Evolutionary conservation across 768 basidiomycete species (phyloP).

Genomic region (Leccinum disarticulatum): DNA sequence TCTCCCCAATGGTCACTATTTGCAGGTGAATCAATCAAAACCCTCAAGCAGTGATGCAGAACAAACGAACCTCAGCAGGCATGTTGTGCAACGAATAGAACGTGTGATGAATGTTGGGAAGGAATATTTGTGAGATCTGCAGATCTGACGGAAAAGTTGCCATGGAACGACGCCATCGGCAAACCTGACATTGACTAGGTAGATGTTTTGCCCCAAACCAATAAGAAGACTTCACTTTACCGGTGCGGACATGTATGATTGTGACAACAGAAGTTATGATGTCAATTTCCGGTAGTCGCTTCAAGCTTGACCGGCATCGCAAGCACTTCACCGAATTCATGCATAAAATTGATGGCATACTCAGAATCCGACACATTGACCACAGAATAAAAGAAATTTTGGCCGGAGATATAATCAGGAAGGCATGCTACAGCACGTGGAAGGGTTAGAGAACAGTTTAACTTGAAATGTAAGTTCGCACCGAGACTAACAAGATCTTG

Average conservation of each 20-base stretch:
- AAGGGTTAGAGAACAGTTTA: background rate
- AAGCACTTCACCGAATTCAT: slow-evolving; percentile 92
- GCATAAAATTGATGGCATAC: slow-evolving; percentile 97
- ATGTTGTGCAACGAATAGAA: slow-evolving; percentile 98
- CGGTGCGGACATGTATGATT: slow-evolving; percentile 97
- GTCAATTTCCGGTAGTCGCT: slow-evolving; percentile 2
- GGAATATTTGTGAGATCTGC: slow-evolving; percentile 90
- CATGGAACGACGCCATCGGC: slow-evolving; percentile 96
- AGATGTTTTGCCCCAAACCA: background rate
- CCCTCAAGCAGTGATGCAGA: background rate
- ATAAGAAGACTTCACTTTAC: slow-evolving; percentile 37
- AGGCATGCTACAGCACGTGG: slow-evolving; percentile 61
- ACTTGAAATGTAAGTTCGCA: slow-evolving; percentile 27
- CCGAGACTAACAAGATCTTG: slow-evolving; percentile 95
- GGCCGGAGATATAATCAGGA: slow-evolving; percentile 96
- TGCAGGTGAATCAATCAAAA: slow-evolving; percentile 32
- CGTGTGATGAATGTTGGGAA: slow-evolving; percentile 92
- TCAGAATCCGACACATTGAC: slow-evolving; percentile 94
- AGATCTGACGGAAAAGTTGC: slow-evolving; percentile 97
- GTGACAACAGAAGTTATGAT: slow-evolving; percentile 37
- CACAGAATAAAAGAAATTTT: slow-evolving; percentile 97
- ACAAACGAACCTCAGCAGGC: slow-evolving; percentile 72
- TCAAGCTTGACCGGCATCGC: slow-evolving; percentile 95
- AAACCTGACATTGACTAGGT: slow-evolving; percentile 50
- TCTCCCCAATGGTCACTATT: slow-evolving; percentile 88